Conservation (phyloP, 768 basidiomycete genomes). For the Kwoniella botswanensis region DNA sequence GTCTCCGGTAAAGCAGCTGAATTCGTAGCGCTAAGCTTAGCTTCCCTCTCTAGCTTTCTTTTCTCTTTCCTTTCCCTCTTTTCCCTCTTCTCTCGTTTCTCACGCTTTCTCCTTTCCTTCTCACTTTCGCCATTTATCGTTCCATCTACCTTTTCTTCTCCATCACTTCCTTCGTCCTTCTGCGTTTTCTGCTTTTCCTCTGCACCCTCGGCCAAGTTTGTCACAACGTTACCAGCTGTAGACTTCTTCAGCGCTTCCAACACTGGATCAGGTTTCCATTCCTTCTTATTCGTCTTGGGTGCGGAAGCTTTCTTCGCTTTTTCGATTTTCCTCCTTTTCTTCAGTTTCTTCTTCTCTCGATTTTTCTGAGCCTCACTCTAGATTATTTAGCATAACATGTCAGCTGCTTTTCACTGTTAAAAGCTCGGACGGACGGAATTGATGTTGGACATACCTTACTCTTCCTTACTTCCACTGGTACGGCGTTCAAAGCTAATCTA, state of each 20-base stretch:
- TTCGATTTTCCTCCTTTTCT: conserved; percentile 65
- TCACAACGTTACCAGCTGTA: background rate
- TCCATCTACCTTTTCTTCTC: conserved; percentile 3
- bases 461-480: conserved; percentile 10
- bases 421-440: background rate
- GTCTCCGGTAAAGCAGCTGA: conserved; percentile 1
- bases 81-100: conserved; percentile 39
- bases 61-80: conserved; percentile 35
- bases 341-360: conserved; percentile 75
- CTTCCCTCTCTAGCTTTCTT: conserved; percentile 30
- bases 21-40: conserved; percentile 33
- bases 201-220: background rate
- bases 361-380: conserved; percentile 73
- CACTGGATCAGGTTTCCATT: conserved; percentile 28
- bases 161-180: background rate
- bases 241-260: conserved; percentile 20
- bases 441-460: conserved; percentile 21
- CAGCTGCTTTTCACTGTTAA: too few relatives aligned
- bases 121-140: conserved; percentile 23
- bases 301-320: conserved; percentile 46
- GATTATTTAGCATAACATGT: too few relatives aligned
- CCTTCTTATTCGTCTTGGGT: conserved; percentile 42
- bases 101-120: conserved; percentile 44
- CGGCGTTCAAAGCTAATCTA: conserved; percentile 15
- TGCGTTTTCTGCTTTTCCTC: background rate